These are phyloP conservation scores for Populus pruinosa DNA, from an alignment of 345 rosid species.

Conservation along the genomic window DNA sequence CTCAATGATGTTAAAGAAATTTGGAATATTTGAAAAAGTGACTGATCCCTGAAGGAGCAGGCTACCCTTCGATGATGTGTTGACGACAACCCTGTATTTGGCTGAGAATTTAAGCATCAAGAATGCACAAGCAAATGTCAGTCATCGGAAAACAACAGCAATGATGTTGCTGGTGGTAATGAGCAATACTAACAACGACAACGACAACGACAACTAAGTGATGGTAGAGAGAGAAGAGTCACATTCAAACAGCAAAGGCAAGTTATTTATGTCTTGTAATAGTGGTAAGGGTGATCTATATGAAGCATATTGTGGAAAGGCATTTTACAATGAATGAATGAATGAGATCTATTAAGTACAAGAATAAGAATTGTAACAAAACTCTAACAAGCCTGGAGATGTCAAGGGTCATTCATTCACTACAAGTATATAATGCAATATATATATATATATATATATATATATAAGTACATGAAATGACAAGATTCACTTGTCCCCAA, in stretches of 20 bases:
- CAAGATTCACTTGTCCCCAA: background rate
- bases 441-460: too few relatives aligned
- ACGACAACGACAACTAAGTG: background rate
- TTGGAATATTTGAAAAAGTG: slow-evolving; percentile 88
- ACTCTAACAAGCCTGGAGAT: background rate
- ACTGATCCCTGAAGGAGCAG: slow-evolving; percentile 88
- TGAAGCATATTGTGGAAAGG: background rate
- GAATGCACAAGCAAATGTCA: slow-evolving; percentile 27
- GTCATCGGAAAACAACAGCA: slow-evolving; percentile 1
- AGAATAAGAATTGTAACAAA: background rate
- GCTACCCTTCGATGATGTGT: slow-evolving; percentile 91
- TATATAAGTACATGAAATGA: background rate
- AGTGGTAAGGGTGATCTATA: background rate
- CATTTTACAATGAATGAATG: background rate
- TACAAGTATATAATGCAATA: background rate
- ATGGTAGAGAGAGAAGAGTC: background rate
- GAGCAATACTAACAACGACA: background rate
- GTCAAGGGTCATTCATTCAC: background rate
- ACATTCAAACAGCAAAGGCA: background rate
- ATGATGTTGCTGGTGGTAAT: background rate
- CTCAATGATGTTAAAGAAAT: slow-evolving; percentile 80
- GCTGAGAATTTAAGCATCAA: slow-evolving; percentile 43
- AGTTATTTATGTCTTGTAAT: background rate
- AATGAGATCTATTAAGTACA: background rate
- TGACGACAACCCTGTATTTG: slow-evolving; percentile 72